Evolutionary conservation across 805 yeast genomes (phyloP), one percentile per base, ranked within the genome.

Genomic region (Ascoidea rubescens): DNA sequence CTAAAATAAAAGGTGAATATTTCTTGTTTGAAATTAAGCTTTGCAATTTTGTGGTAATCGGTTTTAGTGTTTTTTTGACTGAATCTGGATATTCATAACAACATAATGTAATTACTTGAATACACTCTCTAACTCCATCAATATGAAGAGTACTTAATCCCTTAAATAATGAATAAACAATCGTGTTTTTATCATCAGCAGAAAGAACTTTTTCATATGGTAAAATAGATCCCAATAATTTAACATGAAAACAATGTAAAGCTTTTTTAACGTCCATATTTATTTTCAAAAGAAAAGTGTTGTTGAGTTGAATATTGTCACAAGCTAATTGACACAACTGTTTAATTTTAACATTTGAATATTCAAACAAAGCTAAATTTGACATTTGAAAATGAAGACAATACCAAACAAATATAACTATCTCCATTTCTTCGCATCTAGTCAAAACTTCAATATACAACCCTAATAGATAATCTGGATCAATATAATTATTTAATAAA

Each of bases 21-120:
- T 77, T 78, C 0, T 81, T 72, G 57, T 79, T 79, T 0, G 95
- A 79, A 45, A 88, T 78, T 60, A 86, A 77, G 5, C 86, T 82
- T 59, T 87, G 95, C 45, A 89, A 66, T 51, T 78, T 77, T n/a
- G 84, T 78, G 55, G 88, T 71, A 8, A 89, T 78, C n/a, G 79
- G 79, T 6, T 81, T 71, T 43, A 87, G 62, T 58, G 71, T 83
- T 59, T 82, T 81, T 62, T 82, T 84, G 52, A 89, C 73, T 0
- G 91, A 79, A 8, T 72, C 62, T 0, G 96, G 95, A 42, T 85
- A 71, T 61, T 87, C 96, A 62, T 84, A 87, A 62, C 95, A 84
- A 58, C 91, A 84, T 2, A 84, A 73, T 5, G 84, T 79, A 53
- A 90, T 68, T 47, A 83, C 81, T 58, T 87, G 88, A 32, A 89